phyloP scores from a whole-genome alignment of 176 grass and related monocot species.

The Avena sativa region DNA sequence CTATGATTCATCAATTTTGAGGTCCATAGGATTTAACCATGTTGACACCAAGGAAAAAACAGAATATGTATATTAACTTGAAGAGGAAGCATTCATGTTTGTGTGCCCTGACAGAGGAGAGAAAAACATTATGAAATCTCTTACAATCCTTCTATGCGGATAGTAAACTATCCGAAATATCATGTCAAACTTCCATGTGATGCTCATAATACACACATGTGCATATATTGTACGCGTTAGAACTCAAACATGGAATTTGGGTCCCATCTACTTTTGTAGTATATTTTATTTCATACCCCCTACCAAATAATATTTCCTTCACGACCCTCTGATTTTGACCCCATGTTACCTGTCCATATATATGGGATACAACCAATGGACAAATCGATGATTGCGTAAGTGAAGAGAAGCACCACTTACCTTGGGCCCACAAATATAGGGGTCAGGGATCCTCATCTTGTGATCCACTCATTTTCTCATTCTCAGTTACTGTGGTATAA shows the following conservation, averaged over 20 bases:
- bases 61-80: too few species aligned
- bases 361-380: neutral
- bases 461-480: neutral
- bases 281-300: neutral
- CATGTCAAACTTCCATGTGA: neutral
- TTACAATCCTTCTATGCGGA: neutral
- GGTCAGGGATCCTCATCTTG: neutral
- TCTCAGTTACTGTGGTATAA: neutral
- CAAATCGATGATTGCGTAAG: neutral
- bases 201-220: neutral
- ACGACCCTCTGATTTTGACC: neutral
- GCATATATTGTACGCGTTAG: neutral
- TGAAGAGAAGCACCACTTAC: neutral
- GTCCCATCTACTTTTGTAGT: neutral
- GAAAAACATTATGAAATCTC: neutral
- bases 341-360: neutral
- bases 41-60: too few species aligned
- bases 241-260: too few species aligned
- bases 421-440: neutral
- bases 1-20: too few species aligned
- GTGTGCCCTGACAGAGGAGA: neutral
- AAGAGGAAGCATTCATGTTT: neutral
- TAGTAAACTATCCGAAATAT: neutral
- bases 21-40: too few species aligned
- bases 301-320: neutral